These are phyloP conservation scores for Akanthomyces dipterigenus DNA, from an alignment of 2,329 filamentous ascomycete genomes.

Conservation along the genomic window DNA sequence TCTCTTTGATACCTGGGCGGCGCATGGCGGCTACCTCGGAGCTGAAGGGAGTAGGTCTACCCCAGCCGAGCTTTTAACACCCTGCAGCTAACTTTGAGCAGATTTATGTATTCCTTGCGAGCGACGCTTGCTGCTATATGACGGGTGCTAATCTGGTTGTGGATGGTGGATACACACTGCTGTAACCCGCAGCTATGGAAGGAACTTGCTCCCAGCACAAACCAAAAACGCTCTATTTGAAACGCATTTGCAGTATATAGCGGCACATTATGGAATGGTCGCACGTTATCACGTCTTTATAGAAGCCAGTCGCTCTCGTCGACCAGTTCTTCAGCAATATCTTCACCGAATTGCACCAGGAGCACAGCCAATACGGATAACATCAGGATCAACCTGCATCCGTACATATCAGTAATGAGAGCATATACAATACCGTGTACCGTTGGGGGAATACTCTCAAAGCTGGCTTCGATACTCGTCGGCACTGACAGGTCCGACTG, in stretches of 20 bases:
- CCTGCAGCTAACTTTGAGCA: neutral
- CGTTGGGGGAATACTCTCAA: too few species aligned
- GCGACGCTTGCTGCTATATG: constrained; percentile 41
- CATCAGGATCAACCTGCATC: too few species aligned
- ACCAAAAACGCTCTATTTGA: too few species aligned
- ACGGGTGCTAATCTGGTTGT: constrained; percentile 41
- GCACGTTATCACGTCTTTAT: neutral
- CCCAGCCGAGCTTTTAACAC: fast-evolving
- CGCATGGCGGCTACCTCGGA: constrained; percentile 15
- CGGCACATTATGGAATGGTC: neutral
- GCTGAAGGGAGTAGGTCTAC: constrained; percentile 14
- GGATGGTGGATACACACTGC: constrained; percentile 39
- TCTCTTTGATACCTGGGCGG: constrained; percentile 16
- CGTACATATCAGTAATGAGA: too few species aligned
- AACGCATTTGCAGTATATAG: too few species aligned
- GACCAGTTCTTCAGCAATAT: neutral
- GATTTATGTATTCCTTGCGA: constrained; percentile 41
- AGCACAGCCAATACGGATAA: too few species aligned
- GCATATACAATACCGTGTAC: too few species aligned
- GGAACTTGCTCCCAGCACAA: neutral
- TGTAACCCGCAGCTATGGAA: neutral
- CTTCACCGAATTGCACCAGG: neutral
- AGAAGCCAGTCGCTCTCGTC: neutral
- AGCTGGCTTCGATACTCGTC: too few species aligned
- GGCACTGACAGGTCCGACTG: too few species aligned